Evolutionary conservation across 768 basidiomycete genomes (phyloP), one percentile per base, ranked within the genome.

Genomic region (Trametes gibbosa): DNA sequence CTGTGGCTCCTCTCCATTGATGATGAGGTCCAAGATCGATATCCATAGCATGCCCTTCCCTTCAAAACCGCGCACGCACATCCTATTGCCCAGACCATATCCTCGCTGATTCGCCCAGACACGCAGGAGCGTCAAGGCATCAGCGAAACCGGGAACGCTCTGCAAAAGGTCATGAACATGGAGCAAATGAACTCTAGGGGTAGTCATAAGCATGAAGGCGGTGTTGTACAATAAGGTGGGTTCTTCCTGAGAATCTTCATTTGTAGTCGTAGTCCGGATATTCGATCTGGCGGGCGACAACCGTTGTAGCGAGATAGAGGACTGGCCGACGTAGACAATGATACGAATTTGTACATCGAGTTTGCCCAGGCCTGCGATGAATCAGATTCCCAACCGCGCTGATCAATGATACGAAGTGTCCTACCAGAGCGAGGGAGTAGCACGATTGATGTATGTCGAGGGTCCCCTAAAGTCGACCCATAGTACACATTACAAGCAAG

Each of bases 61-160:
- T 66, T 85, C 89, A 67, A 87, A 95, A 16, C 91, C 91, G 16
- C 80, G 76, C 3, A 90, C 76, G 65, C 84, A 87, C 61, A 83
- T 67, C 41, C 77, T 73, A 3, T 73, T 70, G 12, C 87, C 84
- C 61, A 80, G 78, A 2, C 84, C 80, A 63, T 87, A 94, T 0
- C 93, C 93, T 41, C 95, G 79, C 65, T 95, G 89, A 50, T 86
- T 85, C 1, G 91, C 92, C 97, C 97, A 99, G 16, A 95, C 81
- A 10, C 92, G 83, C 16, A 98, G 81, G 0, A 98, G 77, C 0
- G 88, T 79, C 9, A 93, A 70, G 0, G 92, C 92, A 50, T 95
- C 87, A 1, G 73, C 70, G 70, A 92, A 94, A 0, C 85, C 79
- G 0, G 88, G 79, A 10, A 75, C 73, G 10, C 74, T 67, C 24